Conservation (phyloP, 345 rosid genomes). For the Kernera saxatilis region DNA sequence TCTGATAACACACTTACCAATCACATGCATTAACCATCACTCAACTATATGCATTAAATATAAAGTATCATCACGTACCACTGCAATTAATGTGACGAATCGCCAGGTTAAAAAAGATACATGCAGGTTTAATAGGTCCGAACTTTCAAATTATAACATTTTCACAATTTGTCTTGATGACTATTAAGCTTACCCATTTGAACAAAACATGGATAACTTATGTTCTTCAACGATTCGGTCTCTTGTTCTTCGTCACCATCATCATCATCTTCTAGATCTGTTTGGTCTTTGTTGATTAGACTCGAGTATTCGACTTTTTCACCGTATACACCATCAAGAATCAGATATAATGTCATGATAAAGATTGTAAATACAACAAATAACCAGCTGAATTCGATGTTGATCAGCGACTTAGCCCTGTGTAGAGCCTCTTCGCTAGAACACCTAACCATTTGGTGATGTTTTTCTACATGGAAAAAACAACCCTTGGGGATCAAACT, state of each 20-base stretch:
- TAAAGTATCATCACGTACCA: no score
- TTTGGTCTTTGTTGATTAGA: constrained; percentile 27
- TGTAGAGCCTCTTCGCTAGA: constrained; percentile 36
- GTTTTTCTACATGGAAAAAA: constrained; percentile 42
- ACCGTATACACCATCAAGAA: constrained; percentile 27
- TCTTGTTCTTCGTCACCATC: constrained; percentile 18
- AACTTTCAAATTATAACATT: not conserved
- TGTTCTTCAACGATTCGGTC: constrained; percentile 26
- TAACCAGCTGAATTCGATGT: constrained; percentile 56
- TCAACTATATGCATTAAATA: no score
- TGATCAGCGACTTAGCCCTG: constrained; percentile 62
- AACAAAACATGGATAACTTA: not conserved
- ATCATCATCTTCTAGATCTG: constrained; percentile 24
- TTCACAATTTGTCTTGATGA: not conserved
- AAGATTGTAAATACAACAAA: constrained; percentile 33
- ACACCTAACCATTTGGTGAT: constrained; percentile 51
- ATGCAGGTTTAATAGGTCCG: no score
- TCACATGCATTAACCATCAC: no score
- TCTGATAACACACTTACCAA: no score
- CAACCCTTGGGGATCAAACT: constrained; percentile 52
- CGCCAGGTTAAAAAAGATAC: no score
- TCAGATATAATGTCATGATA: constrained; percentile 36
- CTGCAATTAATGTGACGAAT: no score
- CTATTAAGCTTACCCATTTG: constrained; percentile 25
- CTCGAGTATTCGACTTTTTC: constrained; percentile 34